These are phyloP conservation scores for Penicillium crustosum DNA, from an alignment of 2,329 filamentous ascomycete genomes.

Conservation along the genomic window DNA sequence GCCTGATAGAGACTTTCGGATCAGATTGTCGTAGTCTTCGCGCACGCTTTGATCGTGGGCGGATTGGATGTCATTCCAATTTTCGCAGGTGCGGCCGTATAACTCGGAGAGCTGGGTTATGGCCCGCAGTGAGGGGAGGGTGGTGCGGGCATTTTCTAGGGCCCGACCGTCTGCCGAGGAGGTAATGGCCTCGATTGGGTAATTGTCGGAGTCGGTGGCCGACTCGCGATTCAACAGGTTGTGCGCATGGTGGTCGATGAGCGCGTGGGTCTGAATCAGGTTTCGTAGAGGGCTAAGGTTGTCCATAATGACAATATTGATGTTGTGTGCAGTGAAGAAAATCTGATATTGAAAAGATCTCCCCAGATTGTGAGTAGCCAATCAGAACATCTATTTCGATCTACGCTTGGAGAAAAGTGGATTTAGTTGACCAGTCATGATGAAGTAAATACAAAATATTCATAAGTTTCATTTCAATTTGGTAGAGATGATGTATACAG, in stretches of 20 bases:
- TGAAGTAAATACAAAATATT: not conserved
- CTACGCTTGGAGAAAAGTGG: not conserved
- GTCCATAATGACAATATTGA: slow-evolving; percentile 20
- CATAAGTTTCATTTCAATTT: not conserved
- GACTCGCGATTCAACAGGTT: slow-evolving; percentile 41
- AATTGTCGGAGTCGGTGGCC: slow-evolving; percentile 35
- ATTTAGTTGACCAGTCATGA: not conserved
- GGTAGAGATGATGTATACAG: not conserved
- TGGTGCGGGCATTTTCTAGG: slow-evolving; percentile 60
- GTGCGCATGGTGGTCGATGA: slow-evolving; percentile 52
- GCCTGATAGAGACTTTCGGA: slow-evolving; percentile 65
- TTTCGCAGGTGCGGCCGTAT: slow-evolving; percentile 60
- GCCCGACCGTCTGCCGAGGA: slow-evolving; percentile 72
- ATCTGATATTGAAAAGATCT: slow-evolving; percentile 1
- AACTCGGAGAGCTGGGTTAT: slow-evolving; percentile 66
- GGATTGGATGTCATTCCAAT: slow-evolving; percentile 58
- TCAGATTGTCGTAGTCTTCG: slow-evolving; percentile 57
- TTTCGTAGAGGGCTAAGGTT: slow-evolving; percentile 33
- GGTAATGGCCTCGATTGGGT: slow-evolving; percentile 62
- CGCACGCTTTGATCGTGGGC: slow-evolving; percentile 51
- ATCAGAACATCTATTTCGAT: not conserved
- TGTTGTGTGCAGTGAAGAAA: not conserved
- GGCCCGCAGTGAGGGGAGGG: slow-evolving; percentile 69
- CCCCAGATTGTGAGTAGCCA: not conserved
- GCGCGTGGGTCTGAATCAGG: slow-evolving; percentile 41